These are phyloP conservation scores for Claviceps sp. DNA, from an alignment of 2,329 filamentous ascomycete species.

Conservation along the genomic window DNA sequence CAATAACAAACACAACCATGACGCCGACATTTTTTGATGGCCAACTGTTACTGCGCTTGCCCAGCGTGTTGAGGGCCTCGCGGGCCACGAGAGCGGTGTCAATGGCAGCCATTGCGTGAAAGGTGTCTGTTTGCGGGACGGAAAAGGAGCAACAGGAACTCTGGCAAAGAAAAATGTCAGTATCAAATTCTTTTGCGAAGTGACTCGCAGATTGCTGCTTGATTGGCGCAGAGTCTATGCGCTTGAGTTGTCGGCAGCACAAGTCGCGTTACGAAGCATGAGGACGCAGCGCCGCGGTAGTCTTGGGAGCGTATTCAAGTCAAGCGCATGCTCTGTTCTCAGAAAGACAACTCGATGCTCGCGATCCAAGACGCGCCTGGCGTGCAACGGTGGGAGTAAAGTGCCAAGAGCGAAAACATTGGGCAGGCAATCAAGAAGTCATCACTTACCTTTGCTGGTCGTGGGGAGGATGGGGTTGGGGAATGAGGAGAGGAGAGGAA, in stretches of 20 bases:
- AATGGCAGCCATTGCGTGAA: constrained; percentile 27
- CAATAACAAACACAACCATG: constrained; percentile 30
- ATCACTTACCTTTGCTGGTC: constrained; percentile 7
- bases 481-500: too few species aligned
- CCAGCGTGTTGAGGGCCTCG: constrained; percentile 18
- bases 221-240: not conserved
- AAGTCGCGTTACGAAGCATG: not conserved
- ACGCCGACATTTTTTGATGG: constrained; percentile 24
- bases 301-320: too few species aligned
- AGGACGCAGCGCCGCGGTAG: not conserved
- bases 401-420: too few species aligned
- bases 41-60: constrained; percentile 26
- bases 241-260: not conserved
- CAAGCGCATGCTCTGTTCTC: too few species aligned
- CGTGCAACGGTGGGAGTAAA: too few species aligned
- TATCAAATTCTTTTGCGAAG: not conserved
- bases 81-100: constrained; percentile 22
- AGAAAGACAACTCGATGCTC: too few species aligned
- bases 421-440: not conserved
- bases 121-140: not conserved
- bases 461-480: constrained; percentile 8
- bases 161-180: not conserved
- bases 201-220: not conserved
- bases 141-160: not conserved
- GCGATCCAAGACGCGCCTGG: too few species aligned